phyloP scores from a whole-genome alignment of 2,329 filamentous ascomycete genomes.

The Hymenoscyphus repandus region DNA sequence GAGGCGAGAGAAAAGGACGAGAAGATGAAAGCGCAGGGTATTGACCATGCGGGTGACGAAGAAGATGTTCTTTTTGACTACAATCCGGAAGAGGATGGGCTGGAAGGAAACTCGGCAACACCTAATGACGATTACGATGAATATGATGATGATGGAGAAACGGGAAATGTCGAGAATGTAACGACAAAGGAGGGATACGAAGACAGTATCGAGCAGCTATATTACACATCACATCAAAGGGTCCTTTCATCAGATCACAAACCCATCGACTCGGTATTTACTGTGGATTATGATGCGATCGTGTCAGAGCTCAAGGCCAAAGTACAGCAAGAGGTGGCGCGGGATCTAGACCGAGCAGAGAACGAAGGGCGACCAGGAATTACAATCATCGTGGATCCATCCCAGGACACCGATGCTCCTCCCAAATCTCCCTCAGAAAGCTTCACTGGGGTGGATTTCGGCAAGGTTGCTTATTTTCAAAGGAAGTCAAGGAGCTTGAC shows the following conservation, averaged over 20 bases:
- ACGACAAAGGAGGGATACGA: slow-evolving; percentile 52
- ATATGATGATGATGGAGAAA: slow-evolving; percentile 37
- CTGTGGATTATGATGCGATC: slow-evolving; percentile 78
- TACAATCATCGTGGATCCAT: slow-evolving; percentile 72
- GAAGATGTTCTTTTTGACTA: slow-evolving; percentile 87
- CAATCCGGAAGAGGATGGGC: slow-evolving; percentile 72
- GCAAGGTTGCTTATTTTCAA: slow-evolving; percentile 64
- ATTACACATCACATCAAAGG: slow-evolving; percentile 84
- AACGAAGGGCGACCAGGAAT: slow-evolving; percentile 83
- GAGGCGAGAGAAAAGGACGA: slow-evolving; percentile 68
- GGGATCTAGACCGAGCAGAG: slow-evolving; percentile 83
- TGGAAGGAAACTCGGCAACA: slow-evolving; percentile 37
- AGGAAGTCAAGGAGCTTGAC: slow-evolving; percentile 65
- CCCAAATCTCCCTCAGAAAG: slow-evolving; percentile 24
- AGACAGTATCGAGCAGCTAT: slow-evolving; percentile 50
- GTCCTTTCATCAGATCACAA: slow-evolving; percentile 95
- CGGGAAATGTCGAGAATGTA: slow-evolving; percentile 42
- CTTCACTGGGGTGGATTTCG: slow-evolving; percentile 66
- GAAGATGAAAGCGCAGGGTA: slow-evolving; percentile 76
- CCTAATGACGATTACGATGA: slow-evolving; percentile 45
- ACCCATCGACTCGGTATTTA: slow-evolving; percentile 78
- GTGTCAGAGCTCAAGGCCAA: slow-evolving; percentile 78
- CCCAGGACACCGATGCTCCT: slow-evolving; percentile 33
- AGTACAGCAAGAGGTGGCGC: slow-evolving; percentile 79
- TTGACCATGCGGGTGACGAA: slow-evolving; percentile 68